Percentiles rank a stretch among this genome's conserved stretches.
phyloP scores from a whole-genome alignment of 2,329 filamentous ascomycete genomes.

The Alternaria gaisen region DNA sequence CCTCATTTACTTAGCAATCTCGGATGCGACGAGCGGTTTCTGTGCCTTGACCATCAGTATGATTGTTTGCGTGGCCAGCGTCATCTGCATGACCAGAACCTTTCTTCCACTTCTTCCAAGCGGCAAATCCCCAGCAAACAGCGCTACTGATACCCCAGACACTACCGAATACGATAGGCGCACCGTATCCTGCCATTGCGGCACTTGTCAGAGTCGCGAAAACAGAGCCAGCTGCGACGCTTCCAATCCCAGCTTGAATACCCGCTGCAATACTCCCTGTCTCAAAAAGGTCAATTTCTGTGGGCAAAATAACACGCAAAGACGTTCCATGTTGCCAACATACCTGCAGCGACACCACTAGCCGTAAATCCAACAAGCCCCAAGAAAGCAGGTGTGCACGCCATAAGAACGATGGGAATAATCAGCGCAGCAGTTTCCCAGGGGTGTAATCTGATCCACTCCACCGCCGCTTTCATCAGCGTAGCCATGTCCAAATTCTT shows the following conservation, averaged over 20 bases:
- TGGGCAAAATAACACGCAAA: no score
- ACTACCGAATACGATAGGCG: constrained; percentile 14
- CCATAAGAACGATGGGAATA: constrained; percentile 10
- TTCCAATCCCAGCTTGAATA: constrained; percentile 31
- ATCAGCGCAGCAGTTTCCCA: constrained; percentile 9
- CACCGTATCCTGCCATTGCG: constrained; percentile 33
- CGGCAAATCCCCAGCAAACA: no score
- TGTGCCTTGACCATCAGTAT: not conserved
- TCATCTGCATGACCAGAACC: no score
- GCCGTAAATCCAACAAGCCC: constrained; percentile 3
- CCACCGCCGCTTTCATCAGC: no score
- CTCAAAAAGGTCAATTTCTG: no score
- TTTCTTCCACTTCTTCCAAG: not conserved
- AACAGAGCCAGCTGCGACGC: constrained; percentile 26
- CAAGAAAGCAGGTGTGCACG: constrained; percentile 11
- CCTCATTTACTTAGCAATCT: not conserved
- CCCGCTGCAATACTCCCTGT: constrained; percentile 33
- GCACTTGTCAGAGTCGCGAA: constrained; percentile 38
- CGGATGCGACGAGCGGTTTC: not conserved
- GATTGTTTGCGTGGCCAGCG: no score
- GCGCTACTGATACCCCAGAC: constrained; percentile 6
- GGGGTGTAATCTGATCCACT: constrained; percentile 10
- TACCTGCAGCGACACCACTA: constrained; percentile 7
- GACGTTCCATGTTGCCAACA: not conserved
- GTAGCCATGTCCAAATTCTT: not conserved